These are phyloP conservation scores for Sporopachydermia lactativora DNA, from an alignment of 805 yeast species.

Conservation along the genomic window DNA sequence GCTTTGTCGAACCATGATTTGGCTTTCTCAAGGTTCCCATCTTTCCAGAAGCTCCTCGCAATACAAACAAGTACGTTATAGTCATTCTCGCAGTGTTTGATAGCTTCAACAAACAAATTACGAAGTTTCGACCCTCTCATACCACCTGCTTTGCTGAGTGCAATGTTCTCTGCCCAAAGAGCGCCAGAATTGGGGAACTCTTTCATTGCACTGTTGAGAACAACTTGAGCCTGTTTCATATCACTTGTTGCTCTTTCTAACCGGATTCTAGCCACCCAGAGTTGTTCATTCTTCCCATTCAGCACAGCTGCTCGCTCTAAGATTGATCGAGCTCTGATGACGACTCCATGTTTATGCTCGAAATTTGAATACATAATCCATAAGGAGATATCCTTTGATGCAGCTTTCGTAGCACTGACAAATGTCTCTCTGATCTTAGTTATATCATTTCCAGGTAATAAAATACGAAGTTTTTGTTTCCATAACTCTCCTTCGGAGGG, in stretches of 20 bases:
- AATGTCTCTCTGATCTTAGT: conserved; percentile 33
- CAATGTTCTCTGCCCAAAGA: conserved; percentile 55
- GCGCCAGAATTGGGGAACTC: conserved; percentile 41
- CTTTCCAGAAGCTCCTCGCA: conserved; percentile 54
- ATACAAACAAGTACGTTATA: conserved; percentile 44
- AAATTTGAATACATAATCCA: conserved; percentile 41
- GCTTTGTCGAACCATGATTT: conserved; percentile 66
- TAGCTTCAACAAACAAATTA: conserved; percentile 53
- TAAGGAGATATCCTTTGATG: conserved; percentile 30
- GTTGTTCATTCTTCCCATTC: conserved; percentile 31
- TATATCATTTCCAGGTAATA: conserved; percentile 18
- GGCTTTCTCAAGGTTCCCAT: conserved; percentile 50
- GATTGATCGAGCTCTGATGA: conserved; percentile 53
- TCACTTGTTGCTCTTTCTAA: conserved; percentile 43
- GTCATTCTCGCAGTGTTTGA: conserved; percentile 49
- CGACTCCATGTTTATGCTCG: conserved; percentile 30
- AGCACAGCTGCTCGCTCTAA: conserved; percentile 51
- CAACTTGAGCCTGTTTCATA: conserved; percentile 33
- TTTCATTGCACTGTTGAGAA: conserved; percentile 45
- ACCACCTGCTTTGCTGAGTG: conserved; percentile 16
- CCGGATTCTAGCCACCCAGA: conserved; percentile 44
- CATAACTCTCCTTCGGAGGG: conserved; percentile 39
- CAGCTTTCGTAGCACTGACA: conserved; percentile 31
- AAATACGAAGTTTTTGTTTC: conserved; percentile 50
- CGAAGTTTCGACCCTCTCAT: conserved; percentile 37